Conservation (phyloP, 2,329 filamentous ascomycete genomes). For the Diaporthe eres region DNA sequence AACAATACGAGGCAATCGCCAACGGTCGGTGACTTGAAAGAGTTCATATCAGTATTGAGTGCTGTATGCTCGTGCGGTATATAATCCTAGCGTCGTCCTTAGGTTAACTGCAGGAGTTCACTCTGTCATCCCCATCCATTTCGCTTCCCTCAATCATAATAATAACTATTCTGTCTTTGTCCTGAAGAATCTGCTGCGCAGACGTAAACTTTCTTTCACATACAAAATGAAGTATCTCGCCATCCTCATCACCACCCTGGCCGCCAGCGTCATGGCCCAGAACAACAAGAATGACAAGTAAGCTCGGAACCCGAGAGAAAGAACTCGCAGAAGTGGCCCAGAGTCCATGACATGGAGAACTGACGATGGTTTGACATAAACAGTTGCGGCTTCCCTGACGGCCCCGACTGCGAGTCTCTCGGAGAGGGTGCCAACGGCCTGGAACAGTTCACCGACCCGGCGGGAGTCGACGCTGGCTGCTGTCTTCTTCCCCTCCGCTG, state of each 20-base stretch:
- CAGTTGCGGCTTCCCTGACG: constrained; percentile 11
- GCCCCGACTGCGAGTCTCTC: constrained; percentile 5
- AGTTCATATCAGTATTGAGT: too few relatives aligned
- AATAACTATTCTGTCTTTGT: background rate
- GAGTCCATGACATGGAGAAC: background rate
- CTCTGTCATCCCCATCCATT: background rate
- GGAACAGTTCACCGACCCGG: constrained; percentile 9
- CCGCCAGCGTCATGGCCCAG: constrained; percentile 13
- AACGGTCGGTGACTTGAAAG: background rate
- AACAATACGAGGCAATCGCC: background rate
- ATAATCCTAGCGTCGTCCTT: background rate
- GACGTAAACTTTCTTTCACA: background rate
- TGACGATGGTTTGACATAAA: background rate
- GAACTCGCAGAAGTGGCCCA: background rate
- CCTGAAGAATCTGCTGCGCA: background rate
- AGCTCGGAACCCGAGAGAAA: background rate
- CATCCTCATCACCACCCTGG: background rate
- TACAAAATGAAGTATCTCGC: constrained; percentile 8
- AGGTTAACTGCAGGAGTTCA: background rate
- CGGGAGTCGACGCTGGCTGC: background rate
- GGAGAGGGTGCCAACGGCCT: constrained; percentile 5
- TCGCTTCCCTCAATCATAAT: background rate
- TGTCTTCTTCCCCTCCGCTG: constrained; percentile 3
- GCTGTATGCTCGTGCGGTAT: background rate
- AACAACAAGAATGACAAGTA: constrained; percentile 18